Evolutionary conservation across 2,329 filamentous ascomycete genomes (phyloP).

Genomic region (Venturia aucupariae): DNA sequence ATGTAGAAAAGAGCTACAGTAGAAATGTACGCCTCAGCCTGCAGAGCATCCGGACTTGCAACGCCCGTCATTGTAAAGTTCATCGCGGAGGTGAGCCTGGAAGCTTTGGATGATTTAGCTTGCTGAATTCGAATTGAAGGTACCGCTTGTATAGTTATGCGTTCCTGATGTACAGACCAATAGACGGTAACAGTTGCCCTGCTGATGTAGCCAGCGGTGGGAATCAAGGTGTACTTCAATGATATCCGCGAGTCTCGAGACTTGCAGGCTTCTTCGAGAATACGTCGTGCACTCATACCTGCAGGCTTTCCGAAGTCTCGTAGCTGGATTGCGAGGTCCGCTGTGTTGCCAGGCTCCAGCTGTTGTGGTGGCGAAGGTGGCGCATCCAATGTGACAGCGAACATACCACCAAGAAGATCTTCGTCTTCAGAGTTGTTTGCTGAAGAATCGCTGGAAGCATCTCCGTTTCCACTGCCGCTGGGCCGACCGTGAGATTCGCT

Average conservation of each 20-base stretch:
- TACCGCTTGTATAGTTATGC: neutral
- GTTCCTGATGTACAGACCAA: slow-evolving; percentile 56
- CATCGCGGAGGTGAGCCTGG: slow-evolving; percentile 30
- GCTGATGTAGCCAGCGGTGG: slow-evolving; percentile 64
- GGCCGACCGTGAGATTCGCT: neutral
- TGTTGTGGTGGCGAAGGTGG: slow-evolving; percentile 14
- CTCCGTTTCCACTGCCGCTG: neutral
- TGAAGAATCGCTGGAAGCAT: neutral
- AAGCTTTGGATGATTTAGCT: slow-evolving; percentile 7
- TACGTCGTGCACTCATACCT: slow-evolving; percentile 64
- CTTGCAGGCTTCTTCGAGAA: slow-evolving; percentile 81
- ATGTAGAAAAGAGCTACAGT: slow-evolving; percentile 74
- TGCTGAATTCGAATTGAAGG: slow-evolving; percentile 10
- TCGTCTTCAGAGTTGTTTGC: slow-evolving; percentile 3
- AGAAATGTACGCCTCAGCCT: slow-evolving; percentile 81
- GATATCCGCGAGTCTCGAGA: slow-evolving; percentile 65
- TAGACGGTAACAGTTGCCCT: slow-evolving; percentile 64
- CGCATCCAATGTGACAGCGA: slow-evolving; percentile 32
- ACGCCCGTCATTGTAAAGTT: slow-evolving; percentile 65
- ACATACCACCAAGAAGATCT: slow-evolving; percentile 15
- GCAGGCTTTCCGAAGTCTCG: slow-evolving; percentile 78
- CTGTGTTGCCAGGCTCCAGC: slow-evolving; percentile 30
- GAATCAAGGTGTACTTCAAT: slow-evolving; percentile 60
- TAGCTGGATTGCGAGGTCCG: slow-evolving; percentile 46
- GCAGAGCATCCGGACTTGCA: slow-evolving; percentile 63